phyloP scores from a whole-genome alignment of 1,139 yeast species.

The Saccharomycopsis hybrid region DNA sequence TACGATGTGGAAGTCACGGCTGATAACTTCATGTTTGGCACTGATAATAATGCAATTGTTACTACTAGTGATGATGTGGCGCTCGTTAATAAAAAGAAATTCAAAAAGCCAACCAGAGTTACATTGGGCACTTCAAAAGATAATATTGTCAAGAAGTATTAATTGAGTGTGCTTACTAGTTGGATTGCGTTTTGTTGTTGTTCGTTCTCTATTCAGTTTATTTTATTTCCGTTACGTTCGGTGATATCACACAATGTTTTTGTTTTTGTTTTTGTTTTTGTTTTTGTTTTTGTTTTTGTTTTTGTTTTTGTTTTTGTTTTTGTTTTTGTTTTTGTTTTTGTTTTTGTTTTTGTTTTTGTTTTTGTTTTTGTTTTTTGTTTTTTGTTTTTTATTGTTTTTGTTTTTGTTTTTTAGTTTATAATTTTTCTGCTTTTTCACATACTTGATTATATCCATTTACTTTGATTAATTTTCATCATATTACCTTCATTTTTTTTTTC shows the following conservation, averaged over 20 bases:
- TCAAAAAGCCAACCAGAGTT: slow-evolving; percentile 43
- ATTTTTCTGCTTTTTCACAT: no score
- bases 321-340: background rate
- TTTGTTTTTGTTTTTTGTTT: background rate
- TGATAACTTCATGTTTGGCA: slow-evolving; percentile 72
- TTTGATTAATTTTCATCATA: no score
- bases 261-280: slow-evolving; percentile 1
- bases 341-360: background rate
- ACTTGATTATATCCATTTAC: no score
- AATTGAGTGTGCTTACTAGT: slow-evolving; percentile 15
- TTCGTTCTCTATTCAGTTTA: slow-evolving; percentile 13
- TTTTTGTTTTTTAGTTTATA: background rate
- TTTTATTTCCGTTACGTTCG: slow-evolving; percentile 3
- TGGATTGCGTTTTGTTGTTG: background rate
- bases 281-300: background rate
- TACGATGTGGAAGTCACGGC: slow-evolving; percentile 62
- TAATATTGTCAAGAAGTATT: slow-evolving; percentile 30
- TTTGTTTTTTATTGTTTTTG: background rate
- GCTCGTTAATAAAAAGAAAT: slow-evolving; percentile 50
- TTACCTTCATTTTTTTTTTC: no score
- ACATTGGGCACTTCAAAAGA: slow-evolving; percentile 28
- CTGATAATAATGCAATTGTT: slow-evolving; percentile 62
- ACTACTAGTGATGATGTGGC: slow-evolving; percentile 69
- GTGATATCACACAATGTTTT: slow-evolving; percentile 9
- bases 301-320: background rate